Percentiles rank a stretch among this genome's conserved stretches.
phyloP scores from a whole-genome alignment of 2,329 filamentous ascomycete species.

The Aschersonia sp. region DNA sequence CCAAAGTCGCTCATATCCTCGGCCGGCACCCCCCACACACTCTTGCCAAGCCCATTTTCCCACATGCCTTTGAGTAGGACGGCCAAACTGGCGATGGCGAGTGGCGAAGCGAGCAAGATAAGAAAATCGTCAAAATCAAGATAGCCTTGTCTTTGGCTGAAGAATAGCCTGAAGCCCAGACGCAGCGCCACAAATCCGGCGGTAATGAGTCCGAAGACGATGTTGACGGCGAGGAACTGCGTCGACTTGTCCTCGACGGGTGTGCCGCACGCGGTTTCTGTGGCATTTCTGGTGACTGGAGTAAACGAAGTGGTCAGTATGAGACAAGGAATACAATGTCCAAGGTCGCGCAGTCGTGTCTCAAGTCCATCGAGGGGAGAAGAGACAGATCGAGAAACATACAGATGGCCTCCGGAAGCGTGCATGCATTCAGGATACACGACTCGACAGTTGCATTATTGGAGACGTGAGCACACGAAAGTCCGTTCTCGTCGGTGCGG shows the following conservation, averaged over 20 bases:
- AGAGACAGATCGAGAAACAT: not conserved
- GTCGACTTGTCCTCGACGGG: not conserved
- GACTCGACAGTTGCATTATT: not conserved
- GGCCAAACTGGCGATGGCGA: conserved; percentile 1
- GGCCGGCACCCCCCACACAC: not conserved
- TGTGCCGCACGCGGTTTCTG: not conserved
- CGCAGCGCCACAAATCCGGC: not conserved
- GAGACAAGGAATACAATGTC: too few relatives aligned
- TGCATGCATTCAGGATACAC: not conserved
- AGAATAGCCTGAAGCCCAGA: not conserved
- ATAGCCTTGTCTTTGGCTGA: not conserved
- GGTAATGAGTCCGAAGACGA: not conserved
- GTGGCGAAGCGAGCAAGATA: conserved; percentile 1
- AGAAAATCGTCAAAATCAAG: conserved; percentile 1
- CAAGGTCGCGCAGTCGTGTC: too few relatives aligned
- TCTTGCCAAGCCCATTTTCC: conserved; percentile 1
- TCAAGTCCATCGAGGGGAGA: not conserved
- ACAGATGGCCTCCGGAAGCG: conserved; percentile 1
- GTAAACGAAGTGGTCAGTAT: too few relatives aligned
- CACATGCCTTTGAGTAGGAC: not conserved
- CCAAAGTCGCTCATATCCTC: not conserved
- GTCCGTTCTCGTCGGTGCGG: not conserved
- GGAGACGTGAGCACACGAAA: not conserved
- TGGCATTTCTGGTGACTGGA: not conserved
- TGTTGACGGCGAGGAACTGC: conserved; percentile 1